Conservation (phyloP, 2,329 filamentous ascomycete genomes). For the Aspergillus sp. region DNA sequence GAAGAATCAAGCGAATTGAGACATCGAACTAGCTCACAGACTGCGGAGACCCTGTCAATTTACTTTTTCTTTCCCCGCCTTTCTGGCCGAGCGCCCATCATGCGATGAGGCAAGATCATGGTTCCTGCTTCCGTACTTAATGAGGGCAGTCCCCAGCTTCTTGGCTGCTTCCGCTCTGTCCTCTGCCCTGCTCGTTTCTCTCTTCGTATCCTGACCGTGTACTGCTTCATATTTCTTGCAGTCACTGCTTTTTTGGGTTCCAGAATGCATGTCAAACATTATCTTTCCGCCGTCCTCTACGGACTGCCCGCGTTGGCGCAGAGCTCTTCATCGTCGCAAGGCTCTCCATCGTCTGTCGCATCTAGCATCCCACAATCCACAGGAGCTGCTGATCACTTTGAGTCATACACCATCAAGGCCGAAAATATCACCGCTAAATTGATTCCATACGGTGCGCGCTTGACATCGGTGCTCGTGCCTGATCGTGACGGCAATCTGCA, state of each 20-base stretch:
- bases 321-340: constrained; percentile 8
- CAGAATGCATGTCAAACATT: constrained; percentile 34
- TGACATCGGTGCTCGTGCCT: constrained; percentile 46
- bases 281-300: constrained; percentile 27
- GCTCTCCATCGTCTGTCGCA: constrained; percentile 4
- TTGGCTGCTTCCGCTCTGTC: constrained; percentile 21
- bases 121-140: constrained; percentile 7
- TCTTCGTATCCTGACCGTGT: constrained; percentile 22
- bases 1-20: no score
- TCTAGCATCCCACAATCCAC: constrained; percentile 2
- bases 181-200: constrained; percentile 25
- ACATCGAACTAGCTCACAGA: no score
- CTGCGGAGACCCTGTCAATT: no score
- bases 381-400: constrained; percentile 27
- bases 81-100: constrained; percentile 9
- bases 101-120: constrained; percentile 8
- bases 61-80: constrained; percentile 7
- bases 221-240: constrained; percentile 24
- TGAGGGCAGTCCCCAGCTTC: constrained; percentile 12
- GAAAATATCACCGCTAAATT: constrained; percentile 45
- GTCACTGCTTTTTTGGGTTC: constrained; percentile 21
- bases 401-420: constrained; percentile 42
- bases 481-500: constrained; percentile 46
- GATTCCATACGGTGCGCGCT: constrained; percentile 45
- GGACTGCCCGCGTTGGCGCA: constrained; percentile 26